Evolutionary conservation across 345 rosid genomes (phyloP).

Genomic region (Limnanthes douglasii): DNA sequence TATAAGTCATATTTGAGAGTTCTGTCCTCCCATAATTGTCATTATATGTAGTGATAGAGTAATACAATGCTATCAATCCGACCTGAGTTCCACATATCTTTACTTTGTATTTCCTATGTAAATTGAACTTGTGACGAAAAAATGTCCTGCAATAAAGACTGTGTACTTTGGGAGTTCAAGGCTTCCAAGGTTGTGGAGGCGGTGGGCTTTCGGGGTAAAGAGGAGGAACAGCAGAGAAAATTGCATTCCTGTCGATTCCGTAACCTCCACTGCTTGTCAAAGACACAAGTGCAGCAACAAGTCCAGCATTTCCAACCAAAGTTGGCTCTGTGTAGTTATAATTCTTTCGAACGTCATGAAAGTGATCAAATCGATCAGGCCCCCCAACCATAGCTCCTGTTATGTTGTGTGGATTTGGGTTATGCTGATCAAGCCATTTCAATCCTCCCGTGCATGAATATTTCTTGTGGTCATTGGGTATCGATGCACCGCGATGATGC

Average conservation of each 20-base stretch:
- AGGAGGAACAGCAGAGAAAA: constrained; percentile 68
- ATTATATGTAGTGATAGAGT: too few relatives aligned
- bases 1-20: too few relatives aligned
- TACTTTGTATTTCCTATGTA: too few relatives aligned
- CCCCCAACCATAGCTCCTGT: constrained; percentile 91
- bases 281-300: constrained; percentile 67
- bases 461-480: constrained; percentile 28
- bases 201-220: constrained; percentile 64
- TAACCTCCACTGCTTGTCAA: constrained; percentile 39
- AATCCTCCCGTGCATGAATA: constrained; percentile 68
- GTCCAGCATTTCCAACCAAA: constrained; percentile 65
- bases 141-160: too few relatives aligned
- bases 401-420: constrained; percentile 52
- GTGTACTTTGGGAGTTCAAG: too few relatives aligned
- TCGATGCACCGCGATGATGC: constrained; percentile 78
- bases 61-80: too few relatives aligned
- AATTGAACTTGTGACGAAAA: too few relatives aligned
- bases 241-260: constrained; percentile 42
- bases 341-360: constrained; percentile 36
- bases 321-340: constrained; percentile 68
- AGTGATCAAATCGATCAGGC: constrained; percentile 54
- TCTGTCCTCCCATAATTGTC: too few relatives aligned
- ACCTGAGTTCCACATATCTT: too few relatives aligned
- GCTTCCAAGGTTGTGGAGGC: constrained; percentile 71
- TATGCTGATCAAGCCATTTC: constrained; percentile 43